These are phyloP conservation scores for Vitis hybrid DNA, from an alignment of 177 flowering plant genomes.

Conservation along the genomic window DNA sequence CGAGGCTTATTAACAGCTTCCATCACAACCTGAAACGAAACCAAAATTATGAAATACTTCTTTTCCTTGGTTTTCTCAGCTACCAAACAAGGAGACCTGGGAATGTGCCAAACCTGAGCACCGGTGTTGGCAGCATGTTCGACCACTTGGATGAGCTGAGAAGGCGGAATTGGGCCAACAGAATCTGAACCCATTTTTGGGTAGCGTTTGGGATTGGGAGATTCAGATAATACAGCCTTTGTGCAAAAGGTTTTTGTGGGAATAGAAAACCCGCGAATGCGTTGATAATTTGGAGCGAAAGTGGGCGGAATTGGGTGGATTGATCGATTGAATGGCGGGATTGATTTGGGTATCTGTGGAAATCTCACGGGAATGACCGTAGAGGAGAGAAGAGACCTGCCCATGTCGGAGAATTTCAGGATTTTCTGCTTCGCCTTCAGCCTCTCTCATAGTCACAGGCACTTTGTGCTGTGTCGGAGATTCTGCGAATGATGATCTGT, in stretches of 20 bases:
- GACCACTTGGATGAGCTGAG: slow-evolving; percentile 64
- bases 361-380: slow-evolving; percentile 24
- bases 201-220: slow-evolving; percentile 31
- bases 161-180: slow-evolving; percentile 62
- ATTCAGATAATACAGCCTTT: slow-evolving; percentile 51
- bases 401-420: slow-evolving; percentile 12
- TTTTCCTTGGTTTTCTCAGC: background rate
- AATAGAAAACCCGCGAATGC: slow-evolving; percentile 13
- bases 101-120: slow-evolving; percentile 54
- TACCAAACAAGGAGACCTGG: background rate
- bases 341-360: slow-evolving; percentile 26
- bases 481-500: no score
- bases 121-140: slow-evolving; percentile 85
- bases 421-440: background rate
- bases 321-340: slow-evolving; percentile 7
- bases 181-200: slow-evolving; percentile 62
- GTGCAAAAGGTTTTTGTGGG: slow-evolving; percentile 16
- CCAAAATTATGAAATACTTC: background rate
- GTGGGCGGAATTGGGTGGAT: background rate
- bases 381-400: slow-evolving; percentile 31
- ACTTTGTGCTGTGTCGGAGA: background rate
- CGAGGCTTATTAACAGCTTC: slow-evolving; percentile 95
- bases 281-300: background rate
- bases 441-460: background rate
- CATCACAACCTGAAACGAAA: slow-evolving; percentile 75